Evolutionary conservation across 768 basidiomycete genomes (phyloP).

Genomic region (Termitomyces sp.): DNA sequence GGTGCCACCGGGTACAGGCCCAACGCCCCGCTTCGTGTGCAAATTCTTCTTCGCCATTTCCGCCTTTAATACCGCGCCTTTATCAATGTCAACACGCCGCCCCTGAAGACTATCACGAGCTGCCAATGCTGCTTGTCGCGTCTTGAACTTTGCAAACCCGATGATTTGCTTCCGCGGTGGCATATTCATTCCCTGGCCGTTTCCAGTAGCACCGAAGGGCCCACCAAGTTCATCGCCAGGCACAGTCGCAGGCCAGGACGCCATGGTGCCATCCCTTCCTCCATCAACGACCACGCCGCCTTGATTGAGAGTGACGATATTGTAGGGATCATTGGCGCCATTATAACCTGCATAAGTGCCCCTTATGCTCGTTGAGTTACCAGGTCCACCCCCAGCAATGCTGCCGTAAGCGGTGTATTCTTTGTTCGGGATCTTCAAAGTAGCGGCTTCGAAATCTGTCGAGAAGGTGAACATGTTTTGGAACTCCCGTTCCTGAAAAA

Average conservation of each 20-base stretch:
- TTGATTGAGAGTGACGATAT: constrained; percentile 78
- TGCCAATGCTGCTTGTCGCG: constrained; percentile 80
- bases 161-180: constrained; percentile 93
- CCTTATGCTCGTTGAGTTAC: constrained; percentile 14
- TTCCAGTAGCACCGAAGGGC: constrained; percentile 27
- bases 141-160: constrained; percentile 94
- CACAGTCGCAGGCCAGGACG: constrained; percentile 58
- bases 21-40: constrained; percentile 90
- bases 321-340: constrained; percentile 79
- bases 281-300: constrained; percentile 81
- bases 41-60: constrained; percentile 99
- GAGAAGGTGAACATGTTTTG: constrained; percentile 99
- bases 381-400: constrained; percentile 23
- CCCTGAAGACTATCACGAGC: constrained; percentile 90
- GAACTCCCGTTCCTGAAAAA: constrained; percentile 90
- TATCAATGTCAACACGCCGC: constrained; percentile 86
- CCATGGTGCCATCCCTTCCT: constrained; percentile 67
- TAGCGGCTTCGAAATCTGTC: constrained; percentile 93
- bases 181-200: constrained; percentile 30
- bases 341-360: constrained; percentile 25
- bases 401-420: constrained; percentile 75
- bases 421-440: constrained; percentile 95
- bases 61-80: constrained; percentile 90
- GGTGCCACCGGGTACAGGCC: constrained; percentile 45
- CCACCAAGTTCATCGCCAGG: constrained; percentile 30